Conservation (phyloP, 2,329 filamentous ascomycete species). For the Emergomyces pasteurianus region DNA sequence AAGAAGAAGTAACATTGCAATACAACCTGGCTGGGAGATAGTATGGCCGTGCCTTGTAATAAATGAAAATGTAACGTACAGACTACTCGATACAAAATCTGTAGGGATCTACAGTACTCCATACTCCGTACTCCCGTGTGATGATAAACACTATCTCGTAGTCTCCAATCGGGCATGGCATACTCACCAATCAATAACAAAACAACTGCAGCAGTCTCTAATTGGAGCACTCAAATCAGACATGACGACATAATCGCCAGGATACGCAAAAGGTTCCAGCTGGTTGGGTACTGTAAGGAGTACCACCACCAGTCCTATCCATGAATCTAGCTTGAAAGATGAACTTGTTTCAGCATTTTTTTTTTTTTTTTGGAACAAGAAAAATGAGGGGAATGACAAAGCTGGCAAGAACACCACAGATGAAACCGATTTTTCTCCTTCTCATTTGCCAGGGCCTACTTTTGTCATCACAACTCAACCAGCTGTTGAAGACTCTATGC, state of each 20-base stretch:
- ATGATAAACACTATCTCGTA: too few species aligned
- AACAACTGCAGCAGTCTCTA: neutral
- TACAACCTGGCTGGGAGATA: neutral
- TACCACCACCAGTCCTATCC: neutral
- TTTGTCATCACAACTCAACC: neutral
- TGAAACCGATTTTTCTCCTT: neutral
- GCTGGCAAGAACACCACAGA: neutral
- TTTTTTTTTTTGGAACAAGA: neutral
- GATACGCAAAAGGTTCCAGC: slow-evolving; percentile 2
- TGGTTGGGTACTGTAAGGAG: slow-evolving; percentile 4
- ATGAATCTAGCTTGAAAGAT: neutral
- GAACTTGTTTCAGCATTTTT: neutral
- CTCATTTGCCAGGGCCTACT: neutral
- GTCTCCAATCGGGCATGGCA: neutral
- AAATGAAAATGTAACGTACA: neutral
- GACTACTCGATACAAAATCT: neutral
- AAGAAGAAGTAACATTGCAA: neutral
- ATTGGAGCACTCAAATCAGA: neutral
- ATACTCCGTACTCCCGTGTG: too few species aligned
- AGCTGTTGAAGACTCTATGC: too few species aligned
- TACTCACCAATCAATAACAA: neutral
- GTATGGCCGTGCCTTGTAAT: neutral
- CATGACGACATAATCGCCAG: neutral
- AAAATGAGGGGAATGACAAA: neutral
- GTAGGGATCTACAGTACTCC: too few species aligned